Evolutionary conservation across 768 basidiomycete species (phyloP), one percentile per base, ranked within the genome.

Genomic region (Amanita polypyramis): DNA sequence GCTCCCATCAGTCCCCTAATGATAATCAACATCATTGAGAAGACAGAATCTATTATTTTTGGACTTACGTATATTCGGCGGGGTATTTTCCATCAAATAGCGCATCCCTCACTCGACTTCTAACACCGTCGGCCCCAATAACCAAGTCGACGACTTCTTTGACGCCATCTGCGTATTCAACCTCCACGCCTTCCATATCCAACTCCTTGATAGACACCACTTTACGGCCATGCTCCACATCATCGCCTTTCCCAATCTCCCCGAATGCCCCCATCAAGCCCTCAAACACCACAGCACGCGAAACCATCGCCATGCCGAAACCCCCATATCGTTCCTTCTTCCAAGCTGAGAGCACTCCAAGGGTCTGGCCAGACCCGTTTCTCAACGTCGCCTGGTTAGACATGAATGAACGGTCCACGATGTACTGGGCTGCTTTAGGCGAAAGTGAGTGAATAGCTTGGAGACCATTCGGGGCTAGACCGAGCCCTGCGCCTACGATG

Each of bases 1-100:
- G 68, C 60, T 14, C 69, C 65, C 0, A 62, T 65, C 2, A 64
- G 53, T 17, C 67, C 64, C 36, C 66, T 68, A 27, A 20, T 9
- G 32, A 21, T 52, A 30, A 38, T 51, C 44, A 42, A 7, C 11
- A 4, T 36, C 25, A 6, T 34, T 33, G 14, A 29, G 48, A 5
- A 5, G 1, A 33, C 27, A 43, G 21, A 14, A 34, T n/a, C n/a
- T n/a, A n/a, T 19, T 43, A 20, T 14, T 17, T 20, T 19, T 21
- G 40, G n/a, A 51, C 54, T 32, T 50, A 60, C 59, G 53, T 54
- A 29, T 55, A 57, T 34, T 42, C 12, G n/a, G 55, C 49, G 23
- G 50, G 49, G 40, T 52, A 55, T 20, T 32, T 49, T 8, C 47
- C 47, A 8, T 38, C 19, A 30, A 48, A 48, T 1, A 48, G 19